Base-by-base conservation (phyloP, 2,329 filamentous ascomycete genomes). In the Penicillium rolfsii region DNA sequence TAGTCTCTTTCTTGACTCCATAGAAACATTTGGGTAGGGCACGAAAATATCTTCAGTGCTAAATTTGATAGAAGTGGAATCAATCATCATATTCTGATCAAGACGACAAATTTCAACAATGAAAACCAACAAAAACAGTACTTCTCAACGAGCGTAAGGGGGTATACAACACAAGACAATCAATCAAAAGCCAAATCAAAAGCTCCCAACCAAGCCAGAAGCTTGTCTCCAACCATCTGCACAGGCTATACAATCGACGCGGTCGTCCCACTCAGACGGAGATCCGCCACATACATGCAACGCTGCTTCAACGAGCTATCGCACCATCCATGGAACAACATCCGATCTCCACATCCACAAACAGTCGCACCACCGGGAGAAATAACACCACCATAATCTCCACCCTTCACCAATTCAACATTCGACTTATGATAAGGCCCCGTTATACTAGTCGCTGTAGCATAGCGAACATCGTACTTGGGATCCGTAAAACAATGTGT, bases 391-490 rank as follows among this genome's bases (percentile, higher is more conserved):
- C 61, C 64, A 33, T 65, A 68, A 35, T 74, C 70, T 0, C 74
- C 73, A 0, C 73, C 73, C 59, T 75, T 69, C 35, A 80, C 52
- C 55, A 80, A 54, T 49, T 77, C 70, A 12, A 65, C 60, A 5
- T 65, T 65, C 2, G 68, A 72, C 66, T 78, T 79, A 1, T 64
- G 70, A 55, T 77, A 80, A 4, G 78, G 78, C 0, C 78, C 78
- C 0, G 62, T 66, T 22, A 80, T 66, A 16, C 66, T 67, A 16
- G 65, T 63, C 5, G 82, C 76, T 7, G 82, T 83, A 2, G 87
- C 86, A 68, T 86, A 89, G 57, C 82, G 82, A n/a, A 87, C 79
- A 67, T 87, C 83, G 72, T 89, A 89, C 40, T 70, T 69, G 2
- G 80, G 72, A 28, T 81, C 79, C 1, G 80, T 80, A 72, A 79